Base-by-base conservation (phyloP, 2,329 filamentous ascomycete species). In the Acephala macrosclerotiorum region DNA sequence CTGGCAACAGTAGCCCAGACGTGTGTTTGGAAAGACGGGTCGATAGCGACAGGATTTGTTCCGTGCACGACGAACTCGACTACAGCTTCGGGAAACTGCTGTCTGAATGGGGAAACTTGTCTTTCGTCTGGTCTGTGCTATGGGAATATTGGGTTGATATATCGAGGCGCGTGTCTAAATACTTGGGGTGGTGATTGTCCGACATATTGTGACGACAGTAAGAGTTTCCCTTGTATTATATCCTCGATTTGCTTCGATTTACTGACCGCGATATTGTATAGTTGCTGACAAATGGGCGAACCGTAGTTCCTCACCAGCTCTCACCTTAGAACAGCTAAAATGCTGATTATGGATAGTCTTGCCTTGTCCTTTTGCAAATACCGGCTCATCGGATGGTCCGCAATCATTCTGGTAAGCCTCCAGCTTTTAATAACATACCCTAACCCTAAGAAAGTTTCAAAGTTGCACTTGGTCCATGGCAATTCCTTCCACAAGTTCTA, bases 131-230 rank as follows among this genome's bases (percentile, higher is more conserved):
- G 64, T 0, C 47, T 64, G 16, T 63, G 64, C 40, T 63, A 66
- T 51, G 58, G 64, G 1, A 47, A 20, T 9, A 14, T 61, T 3
- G 58, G 60, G 1, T 36, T 63, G 38, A 36, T 66, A 9, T 61
- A 66, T 58, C 45, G 64, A 57, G 64, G 64, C 3, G 59, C 59
- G 11, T 66, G 64, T 45, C 58, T 66, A 33, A 62, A 62, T 62
- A 22, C 55, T 20, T 66, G 64, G 64, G 59, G 64, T 22, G 64
- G 64, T 29, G 59, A 59, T 29, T 66, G 59, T 56, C 26, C 47
- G 14, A 66, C 64, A 20, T 62, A 62, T 58, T 66, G 64, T 35
- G 64, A 66, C 47, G 53, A 61, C 25, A 47, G 64, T 62, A 49
- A 62, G 64, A 49, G n/a, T 18, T 29, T 16, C 26, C 25, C 14